These are phyloP conservation scores for Blastobotrys serpentis DNA, from an alignment of 1,139 yeast genomes.

Conservation along the genomic window DNA sequence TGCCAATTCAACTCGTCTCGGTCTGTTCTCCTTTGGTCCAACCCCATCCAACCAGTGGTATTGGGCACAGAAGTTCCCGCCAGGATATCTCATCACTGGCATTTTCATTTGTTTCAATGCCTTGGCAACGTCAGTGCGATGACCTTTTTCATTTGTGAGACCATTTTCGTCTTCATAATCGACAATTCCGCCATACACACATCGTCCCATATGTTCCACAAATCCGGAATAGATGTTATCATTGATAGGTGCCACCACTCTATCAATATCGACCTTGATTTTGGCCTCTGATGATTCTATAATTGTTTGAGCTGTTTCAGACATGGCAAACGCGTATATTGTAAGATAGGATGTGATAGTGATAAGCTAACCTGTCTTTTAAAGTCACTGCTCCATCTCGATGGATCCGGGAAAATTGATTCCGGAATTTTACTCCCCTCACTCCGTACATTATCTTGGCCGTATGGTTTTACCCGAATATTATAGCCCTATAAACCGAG, in stretches of 20 bases:
- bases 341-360: too few species aligned
- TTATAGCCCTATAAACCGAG: too few species aligned
- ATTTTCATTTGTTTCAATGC: slow-evolving; percentile 37
- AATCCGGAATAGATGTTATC: slow-evolving; percentile 39
- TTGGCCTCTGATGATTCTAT: slow-evolving; percentile 7
- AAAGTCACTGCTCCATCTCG: too few species aligned
- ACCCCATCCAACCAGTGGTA: slow-evolving; percentile 42
- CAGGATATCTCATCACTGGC: slow-evolving; percentile 42
- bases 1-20: slow-evolving; percentile 39
- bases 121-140: slow-evolving; percentile 35
- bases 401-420: background rate
- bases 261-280: slow-evolving; percentile 29
- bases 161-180: slow-evolving; percentile 32
- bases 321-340: background rate
- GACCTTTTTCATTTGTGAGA: slow-evolving; percentile 33
- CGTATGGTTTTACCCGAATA: background rate
- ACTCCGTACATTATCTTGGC: too few species aligned
- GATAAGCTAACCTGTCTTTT: too few species aligned
- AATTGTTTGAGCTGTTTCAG: slow-evolving; percentile 12
- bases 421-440: background rate
- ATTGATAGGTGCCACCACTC: slow-evolving; percentile 31
- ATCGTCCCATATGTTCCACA: slow-evolving; percentile 40
- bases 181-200: slow-evolving; percentile 41
- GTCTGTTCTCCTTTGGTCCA: slow-evolving; percentile 37
- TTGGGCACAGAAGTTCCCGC: slow-evolving; percentile 40